These are phyloP conservation scores for Aspergillus bridgeri DNA, from an alignment of 495 filamentous ascomycete species.

Conservation along the genomic window DNA sequence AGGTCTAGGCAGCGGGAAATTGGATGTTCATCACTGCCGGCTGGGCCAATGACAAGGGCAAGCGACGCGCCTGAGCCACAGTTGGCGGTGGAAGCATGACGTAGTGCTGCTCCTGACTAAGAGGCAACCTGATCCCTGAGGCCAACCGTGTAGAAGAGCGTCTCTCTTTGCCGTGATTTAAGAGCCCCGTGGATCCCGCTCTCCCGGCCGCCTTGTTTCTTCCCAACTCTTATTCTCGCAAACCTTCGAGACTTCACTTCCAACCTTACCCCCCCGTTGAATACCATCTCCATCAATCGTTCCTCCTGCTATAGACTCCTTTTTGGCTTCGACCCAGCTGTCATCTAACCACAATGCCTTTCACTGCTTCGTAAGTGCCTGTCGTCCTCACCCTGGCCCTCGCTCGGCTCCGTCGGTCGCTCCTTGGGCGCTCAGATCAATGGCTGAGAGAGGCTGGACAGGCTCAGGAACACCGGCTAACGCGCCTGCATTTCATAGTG, in stretches of 20 bases:
- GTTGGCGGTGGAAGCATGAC: conserved; percentile 13
- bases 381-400: conserved; percentile 1
- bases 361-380: conserved; percentile 58
- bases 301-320: neutral
- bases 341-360: conserved; percentile 49
- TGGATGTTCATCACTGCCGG: conserved; percentile 1
- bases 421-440: neutral
- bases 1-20: conserved; percentile 10
- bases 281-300: neutral
- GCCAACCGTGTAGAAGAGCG: too few relatives aligned
- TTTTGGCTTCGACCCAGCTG: neutral
- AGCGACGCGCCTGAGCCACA: conserved; percentile 11
- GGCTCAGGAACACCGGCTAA: neutral
- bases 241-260: too few relatives aligned
- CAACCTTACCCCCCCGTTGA: neutral
- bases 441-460: neutral
- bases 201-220: neutral
- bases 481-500: conserved; percentile 43
- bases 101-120: conserved; percentile 6
- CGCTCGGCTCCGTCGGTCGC: neutral
- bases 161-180: neutral
- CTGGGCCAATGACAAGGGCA: conserved; percentile 6
- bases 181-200: neutral
- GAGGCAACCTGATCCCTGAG: too few relatives aligned
- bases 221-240: neutral